phyloP scores from a whole-genome alignment of 305 asterid species.

The Plantago coronopus region DNA sequence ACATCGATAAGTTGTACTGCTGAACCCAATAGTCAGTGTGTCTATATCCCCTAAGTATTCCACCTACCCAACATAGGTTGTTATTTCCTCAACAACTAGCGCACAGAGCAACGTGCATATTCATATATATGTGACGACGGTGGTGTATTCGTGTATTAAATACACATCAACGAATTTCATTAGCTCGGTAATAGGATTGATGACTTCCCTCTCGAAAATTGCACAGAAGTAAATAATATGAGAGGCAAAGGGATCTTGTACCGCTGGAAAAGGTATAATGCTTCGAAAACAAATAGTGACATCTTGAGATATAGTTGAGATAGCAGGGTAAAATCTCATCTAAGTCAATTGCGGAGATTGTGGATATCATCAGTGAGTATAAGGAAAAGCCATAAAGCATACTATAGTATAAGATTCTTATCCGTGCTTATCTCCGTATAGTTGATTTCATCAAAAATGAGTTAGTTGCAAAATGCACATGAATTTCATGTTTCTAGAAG shows the following conservation, averaged over 20 bases:
- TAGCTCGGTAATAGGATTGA: background rate
- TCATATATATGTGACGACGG: background rate
- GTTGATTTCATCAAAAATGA: too few relatives aligned
- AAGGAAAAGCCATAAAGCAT: too few relatives aligned
- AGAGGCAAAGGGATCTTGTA: background rate
- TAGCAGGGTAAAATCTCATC: background rate
- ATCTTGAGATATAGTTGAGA: background rate
- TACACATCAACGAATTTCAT: background rate
- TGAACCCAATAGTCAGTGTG: too few relatives aligned
- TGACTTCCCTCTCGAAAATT: background rate
- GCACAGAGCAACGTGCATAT: background rate
- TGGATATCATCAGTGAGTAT: background rate
- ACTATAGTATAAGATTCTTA: too few relatives aligned
- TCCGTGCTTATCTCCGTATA: too few relatives aligned
- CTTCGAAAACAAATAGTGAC: too few relatives aligned
- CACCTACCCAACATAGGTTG: background rate
- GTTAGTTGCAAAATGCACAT: too few relatives aligned
- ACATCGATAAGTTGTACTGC: too few relatives aligned
- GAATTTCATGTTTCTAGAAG: too few relatives aligned
- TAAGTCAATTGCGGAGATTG: background rate
- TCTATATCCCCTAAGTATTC: background rate
- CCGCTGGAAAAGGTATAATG: too few relatives aligned
- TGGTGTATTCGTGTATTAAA: constrained; percentile 7
- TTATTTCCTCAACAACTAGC: background rate
- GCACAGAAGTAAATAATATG: background rate